phyloP scores from a whole-genome alignment of 441 rosid genomes.

The Gossypium gossypioides region DNA sequence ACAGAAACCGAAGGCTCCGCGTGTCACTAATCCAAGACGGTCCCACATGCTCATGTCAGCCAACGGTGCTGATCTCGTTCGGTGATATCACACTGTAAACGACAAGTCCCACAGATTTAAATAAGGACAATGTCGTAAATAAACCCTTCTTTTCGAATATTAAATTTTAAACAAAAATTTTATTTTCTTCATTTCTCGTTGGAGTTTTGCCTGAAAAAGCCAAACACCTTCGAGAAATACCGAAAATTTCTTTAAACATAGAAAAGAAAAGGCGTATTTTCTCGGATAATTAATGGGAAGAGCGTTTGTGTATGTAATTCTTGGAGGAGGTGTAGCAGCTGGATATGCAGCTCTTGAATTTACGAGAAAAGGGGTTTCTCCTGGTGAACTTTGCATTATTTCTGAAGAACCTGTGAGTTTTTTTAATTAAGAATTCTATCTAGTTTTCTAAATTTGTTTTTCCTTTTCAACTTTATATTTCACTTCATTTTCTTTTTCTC shows the following conservation, averaged over 20 bases:
- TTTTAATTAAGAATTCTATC: neutral
- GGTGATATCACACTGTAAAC: neutral
- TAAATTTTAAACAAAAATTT: neutral
- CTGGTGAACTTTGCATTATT: constrained; percentile 85
- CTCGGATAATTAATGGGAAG: constrained; percentile 53
- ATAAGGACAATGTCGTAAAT: constrained; percentile 14
- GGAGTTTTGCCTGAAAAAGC: constrained; percentile 4
- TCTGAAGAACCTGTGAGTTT: constrained; percentile 75
- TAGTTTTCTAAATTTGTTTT: neutral
- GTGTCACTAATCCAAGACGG: neutral
- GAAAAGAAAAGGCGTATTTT: neutral
- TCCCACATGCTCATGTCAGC: neutral
- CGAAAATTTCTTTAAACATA: neutral
- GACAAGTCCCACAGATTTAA: neutral
- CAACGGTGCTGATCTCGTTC: constrained; percentile 1
- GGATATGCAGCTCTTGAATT: constrained; percentile 95
- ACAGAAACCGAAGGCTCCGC: neutral
- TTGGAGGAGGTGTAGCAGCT: constrained; percentile 93
- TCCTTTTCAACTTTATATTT: neutral
- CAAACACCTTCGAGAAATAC: neutral
- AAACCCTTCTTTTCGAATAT: neutral
- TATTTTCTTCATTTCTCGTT: neutral
- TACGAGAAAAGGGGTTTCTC: constrained; percentile 59
- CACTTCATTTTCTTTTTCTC: neutral
- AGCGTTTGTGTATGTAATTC: constrained; percentile 85